A percentile compares a stretch with the other conserved stretches of the same genome.
phyloP scores from a whole-genome alignment of 768 basidiomycete species.

The Neoboletus brunneissimus region DNA sequence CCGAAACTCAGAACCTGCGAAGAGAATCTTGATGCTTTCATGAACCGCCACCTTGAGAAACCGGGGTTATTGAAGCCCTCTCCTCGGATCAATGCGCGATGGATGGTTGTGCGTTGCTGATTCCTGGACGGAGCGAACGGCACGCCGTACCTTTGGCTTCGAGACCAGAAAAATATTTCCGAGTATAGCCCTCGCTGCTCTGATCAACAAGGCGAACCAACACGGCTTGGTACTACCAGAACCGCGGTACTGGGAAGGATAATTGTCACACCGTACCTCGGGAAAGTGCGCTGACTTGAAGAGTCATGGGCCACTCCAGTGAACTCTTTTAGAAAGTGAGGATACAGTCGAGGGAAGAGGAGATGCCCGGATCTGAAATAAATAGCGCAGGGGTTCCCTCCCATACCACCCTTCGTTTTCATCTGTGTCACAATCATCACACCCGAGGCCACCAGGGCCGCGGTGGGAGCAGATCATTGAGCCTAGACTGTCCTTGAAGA shows the following conservation, averaged over 20 bases:
- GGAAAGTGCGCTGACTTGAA: conserved; percentile 4
- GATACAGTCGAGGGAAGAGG: conserved; percentile 5
- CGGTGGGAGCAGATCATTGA: conserved; percentile 6
- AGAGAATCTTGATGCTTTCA: conserved; percentile 1
- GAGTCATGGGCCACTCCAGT: neutral
- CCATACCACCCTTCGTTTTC: neutral
- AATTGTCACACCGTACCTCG: neutral
- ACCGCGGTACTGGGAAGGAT: neutral
- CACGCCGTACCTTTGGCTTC: neutral
- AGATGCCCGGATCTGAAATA: conserved; percentile 10
- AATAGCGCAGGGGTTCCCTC: conserved; percentile 1
- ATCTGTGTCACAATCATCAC: neutral
- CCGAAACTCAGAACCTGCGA: neutral
- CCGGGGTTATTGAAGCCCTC: conserved; percentile 3
- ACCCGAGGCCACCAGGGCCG: conserved; percentile 11
- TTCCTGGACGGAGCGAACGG: conserved; percentile 7
- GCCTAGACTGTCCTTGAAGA: conserved; percentile 5
- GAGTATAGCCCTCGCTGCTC: neutral
- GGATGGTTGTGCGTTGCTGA: neutral
- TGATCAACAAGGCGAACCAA: conserved; percentile 3
- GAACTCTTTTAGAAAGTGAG: conserved; percentile 5
- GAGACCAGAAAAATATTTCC: neutral
- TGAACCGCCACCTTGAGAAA: conserved; percentile 3
- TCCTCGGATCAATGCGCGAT: conserved; percentile 22
- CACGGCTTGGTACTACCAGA: neutral